Base-by-base conservation (phyloP, 2,329 filamentous ascomycete genomes). In the Dothiorella sarmentorum region DNA sequence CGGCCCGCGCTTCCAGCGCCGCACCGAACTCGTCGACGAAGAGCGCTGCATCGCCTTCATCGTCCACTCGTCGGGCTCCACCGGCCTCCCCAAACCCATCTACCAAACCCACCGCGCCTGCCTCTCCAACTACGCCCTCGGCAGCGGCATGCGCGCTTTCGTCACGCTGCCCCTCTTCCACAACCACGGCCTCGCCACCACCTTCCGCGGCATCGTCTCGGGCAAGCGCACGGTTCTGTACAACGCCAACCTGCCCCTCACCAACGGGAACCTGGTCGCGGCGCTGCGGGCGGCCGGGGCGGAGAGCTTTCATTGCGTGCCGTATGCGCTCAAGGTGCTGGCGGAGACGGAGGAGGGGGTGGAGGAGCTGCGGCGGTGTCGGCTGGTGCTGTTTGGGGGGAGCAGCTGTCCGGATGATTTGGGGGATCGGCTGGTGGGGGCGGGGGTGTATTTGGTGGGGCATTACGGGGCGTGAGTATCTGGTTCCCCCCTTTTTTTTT, bases 11-110 rank as follows among this genome's bases (percentile, higher is more conserved):
- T 58, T 52, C 26, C 17, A n/a, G 27, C 35, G 56, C 13, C 27
- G 13, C 2, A 58, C 29, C 3, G 45, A 55, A 4, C 60, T 58
- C 4, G 22, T 58, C 60, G 3, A 69, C 69, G 58, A 68, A 70
- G 51, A 67, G 62, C 17, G 69, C 74, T 51, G 58, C 56, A 55
- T 20, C 61, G 64, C 26, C 17, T 58, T 17, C 65, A 64, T 68
- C 74, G 73, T 82, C n/a, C 78, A 81, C 62, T 79, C 77, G 2
- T 77, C 74, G 17, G 84, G 85, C 7, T 84, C 80, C 0, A 86
- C 85, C 0, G 84, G 84, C 0, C 73, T 86, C 0, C 85, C 85
- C 0, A 87, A 87, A 61, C 83, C 84, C 0, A 85, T 87, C 44
- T 83, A 78, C 60, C 79, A 84, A 49, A 82, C 79, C 0, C 82